Conservation (phyloP, 1,284 basidiomycete genomes). For the Ganoderma resinaceum region DNA sequence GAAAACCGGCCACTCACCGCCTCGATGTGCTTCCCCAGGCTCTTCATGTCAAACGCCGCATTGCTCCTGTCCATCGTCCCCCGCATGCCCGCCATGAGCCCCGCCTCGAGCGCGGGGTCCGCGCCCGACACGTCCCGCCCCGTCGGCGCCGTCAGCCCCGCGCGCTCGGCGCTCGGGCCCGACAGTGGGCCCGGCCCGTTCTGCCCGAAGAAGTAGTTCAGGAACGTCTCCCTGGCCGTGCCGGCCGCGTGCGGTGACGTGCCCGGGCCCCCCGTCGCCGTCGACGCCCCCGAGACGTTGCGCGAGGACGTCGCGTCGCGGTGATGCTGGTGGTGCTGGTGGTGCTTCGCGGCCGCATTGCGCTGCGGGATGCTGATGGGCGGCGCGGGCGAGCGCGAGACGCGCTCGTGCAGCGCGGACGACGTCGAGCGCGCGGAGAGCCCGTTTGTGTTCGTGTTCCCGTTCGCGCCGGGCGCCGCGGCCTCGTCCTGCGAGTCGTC, state of each 20-base stretch:
- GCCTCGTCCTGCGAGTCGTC: slow-evolving; percentile 63
- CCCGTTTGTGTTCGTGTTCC: slow-evolving; percentile 49
- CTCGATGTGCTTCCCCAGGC: slow-evolving; percentile 94
- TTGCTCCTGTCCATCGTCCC: slow-evolving; percentile 73
- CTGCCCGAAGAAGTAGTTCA: slow-evolving; percentile 96
- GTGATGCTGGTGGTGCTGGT: slow-evolving; percentile 45
- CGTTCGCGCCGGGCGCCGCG: slow-evolving; percentile 49
- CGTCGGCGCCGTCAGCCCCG: slow-evolving; percentile 27
- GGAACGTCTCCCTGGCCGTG: slow-evolving; percentile 86
- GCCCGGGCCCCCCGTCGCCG: slow-evolving; percentile 25
- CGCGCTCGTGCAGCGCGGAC: slow-evolving; percentile 79
- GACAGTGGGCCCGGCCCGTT: slow-evolving; percentile 73
- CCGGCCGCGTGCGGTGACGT: slow-evolving; percentile 28
- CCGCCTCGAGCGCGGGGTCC: slow-evolving; percentile 57
- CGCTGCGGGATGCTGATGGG: slow-evolving; percentile 23
- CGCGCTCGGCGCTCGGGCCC: slow-evolving; percentile 54
- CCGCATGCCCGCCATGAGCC: slow-evolving; percentile 70
- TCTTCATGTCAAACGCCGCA: slow-evolving; percentile 98
- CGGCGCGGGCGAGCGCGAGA: slow-evolving; percentile 40
- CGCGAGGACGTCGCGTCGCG: slow-evolving; percentile 37
- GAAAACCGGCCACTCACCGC: slow-evolving; percentile 64
- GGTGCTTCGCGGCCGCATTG: neutral
- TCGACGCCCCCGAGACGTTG: slow-evolving; percentile 42
- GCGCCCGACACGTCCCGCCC: slow-evolving; percentile 67
- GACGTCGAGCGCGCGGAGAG: neutral